phyloP scores from a whole-genome alignment of 2,329 filamentous ascomycete species.

The Trichoderma oligosporum region DNA sequence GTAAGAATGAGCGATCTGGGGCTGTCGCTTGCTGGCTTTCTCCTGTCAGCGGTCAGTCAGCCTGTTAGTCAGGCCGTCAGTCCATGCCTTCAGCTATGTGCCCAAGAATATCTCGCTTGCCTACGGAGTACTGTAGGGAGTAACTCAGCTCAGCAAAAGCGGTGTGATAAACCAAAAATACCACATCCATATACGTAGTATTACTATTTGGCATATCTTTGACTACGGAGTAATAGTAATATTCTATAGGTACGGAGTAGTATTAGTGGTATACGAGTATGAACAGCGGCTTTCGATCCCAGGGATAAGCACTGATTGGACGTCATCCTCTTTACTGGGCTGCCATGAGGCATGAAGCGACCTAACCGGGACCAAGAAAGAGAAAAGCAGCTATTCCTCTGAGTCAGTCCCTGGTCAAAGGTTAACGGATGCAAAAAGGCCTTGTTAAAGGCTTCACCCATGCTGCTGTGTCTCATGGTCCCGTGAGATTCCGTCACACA shows the following conservation, averaged over 20 bases:
- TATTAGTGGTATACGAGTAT: too few species aligned
- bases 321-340: not conserved
- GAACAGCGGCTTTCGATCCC: too few species aligned
- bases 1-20: too few species aligned
- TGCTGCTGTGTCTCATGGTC: constrained; percentile 15
- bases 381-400: not conserved
- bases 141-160: constrained; percentile 13
- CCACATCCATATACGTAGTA: too few species aligned
- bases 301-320: not conserved
- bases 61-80: not conserved
- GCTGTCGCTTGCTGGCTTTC: not conserved
- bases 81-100: constrained; percentile 9
- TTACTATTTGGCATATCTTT: not conserved
- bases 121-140: not conserved
- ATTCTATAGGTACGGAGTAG: too few species aligned
- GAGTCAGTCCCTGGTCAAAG: constrained; percentile 4
- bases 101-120: not conserved
- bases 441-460: constrained; percentile 3
- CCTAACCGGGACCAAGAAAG: not conserved
- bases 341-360: constrained; percentile 1
- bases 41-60: not conserved
- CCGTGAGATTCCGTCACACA: constrained; percentile 10
- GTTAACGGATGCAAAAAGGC: not conserved
- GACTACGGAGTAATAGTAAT: not conserved
- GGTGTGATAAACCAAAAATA: constrained; percentile 2